These are phyloP conservation scores for Naganishia randhawae DNA, from an alignment of 768 basidiomycete genomes.

Conservation along the genomic window DNA sequence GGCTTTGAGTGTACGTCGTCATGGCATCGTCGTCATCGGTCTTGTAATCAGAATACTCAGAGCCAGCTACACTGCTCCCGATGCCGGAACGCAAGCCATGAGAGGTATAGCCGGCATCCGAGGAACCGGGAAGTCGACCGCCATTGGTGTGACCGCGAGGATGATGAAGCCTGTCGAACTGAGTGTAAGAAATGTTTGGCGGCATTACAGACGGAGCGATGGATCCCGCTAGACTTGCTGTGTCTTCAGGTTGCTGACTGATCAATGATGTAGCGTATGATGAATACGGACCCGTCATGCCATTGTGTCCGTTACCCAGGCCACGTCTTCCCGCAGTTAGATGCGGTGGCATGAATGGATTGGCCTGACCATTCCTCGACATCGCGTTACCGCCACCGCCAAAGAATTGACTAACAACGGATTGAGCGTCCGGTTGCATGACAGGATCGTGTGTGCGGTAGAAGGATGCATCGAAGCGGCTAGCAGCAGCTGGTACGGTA, in stretches of 20 bases:
- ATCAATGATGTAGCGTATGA: slow-evolving; percentile 75
- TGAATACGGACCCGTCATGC: slow-evolving; percentile 58
- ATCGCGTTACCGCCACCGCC: slow-evolving; percentile 64
- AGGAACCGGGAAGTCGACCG: slow-evolving; percentile 18
- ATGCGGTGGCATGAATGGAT: slow-evolving; percentile 54
- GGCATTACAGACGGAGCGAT: slow-evolving; percentile 55
- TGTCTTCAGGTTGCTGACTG: slow-evolving; percentile 59
- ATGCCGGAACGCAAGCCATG: slow-evolving; percentile 44
- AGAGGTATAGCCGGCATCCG: slow-evolving; percentile 29
- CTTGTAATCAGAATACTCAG: slow-evolving; percentile 46
- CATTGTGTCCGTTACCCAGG: slow-evolving; percentile 70
- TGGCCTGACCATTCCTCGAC: slow-evolving; percentile 38
- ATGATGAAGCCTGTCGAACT: slow-evolving; percentile 80
- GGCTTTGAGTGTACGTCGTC: slow-evolving; percentile 48
- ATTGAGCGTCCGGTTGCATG: slow-evolving; percentile 85
- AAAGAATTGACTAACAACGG: slow-evolving; percentile 87
- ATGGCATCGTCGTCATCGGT: slow-evolving; percentile 41
- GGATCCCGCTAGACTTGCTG: slow-evolving; percentile 62
- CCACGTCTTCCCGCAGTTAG: slow-evolving; percentile 60
- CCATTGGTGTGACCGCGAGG: slow-evolving; percentile 11
- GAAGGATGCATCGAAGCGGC: slow-evolving; percentile 91
- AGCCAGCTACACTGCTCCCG: slow-evolving; percentile 39
- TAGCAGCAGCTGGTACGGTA: slow-evolving; percentile 80
- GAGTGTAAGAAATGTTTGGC: slow-evolving; percentile 68
- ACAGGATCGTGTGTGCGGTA: slow-evolving; percentile 92